Conservation (phyloP, 176 grass and related monocot species). For the Poa pratensis region DNA sequence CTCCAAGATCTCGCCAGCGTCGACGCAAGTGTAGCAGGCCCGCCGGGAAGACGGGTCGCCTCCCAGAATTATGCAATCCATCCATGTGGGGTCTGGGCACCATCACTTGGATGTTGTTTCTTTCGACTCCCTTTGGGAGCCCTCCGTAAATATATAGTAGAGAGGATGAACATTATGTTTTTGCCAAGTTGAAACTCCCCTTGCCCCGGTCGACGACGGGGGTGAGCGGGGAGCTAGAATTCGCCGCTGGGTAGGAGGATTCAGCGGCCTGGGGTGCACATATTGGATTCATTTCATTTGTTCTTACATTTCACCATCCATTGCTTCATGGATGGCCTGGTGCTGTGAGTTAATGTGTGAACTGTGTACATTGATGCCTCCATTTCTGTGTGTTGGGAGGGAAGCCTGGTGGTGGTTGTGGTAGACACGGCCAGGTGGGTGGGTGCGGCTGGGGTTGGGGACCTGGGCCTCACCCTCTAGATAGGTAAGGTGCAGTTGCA, state of each 20-base stretch:
- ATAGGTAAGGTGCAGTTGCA: conserved; percentile 52
- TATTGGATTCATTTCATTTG: conserved; percentile 67
- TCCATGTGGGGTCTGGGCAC: conserved; percentile 37
- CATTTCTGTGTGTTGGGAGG: conserved; percentile 38
- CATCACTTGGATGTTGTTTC: conserved; percentile 18
- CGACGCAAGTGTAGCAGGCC: too few species aligned
- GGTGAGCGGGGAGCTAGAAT: conserved; percentile 48
- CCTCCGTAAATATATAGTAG: conserved; percentile 53
- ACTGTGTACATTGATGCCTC: conserved; percentile 45
- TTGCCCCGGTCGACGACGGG: conserved; percentile 12
- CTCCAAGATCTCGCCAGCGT: conserved; percentile 49
- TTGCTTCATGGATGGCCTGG: conserved; percentile 16
- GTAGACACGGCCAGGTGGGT: conserved; percentile 65
- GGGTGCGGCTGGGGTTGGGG: conserved; percentile 38
- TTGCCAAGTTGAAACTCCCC: conserved; percentile 30
- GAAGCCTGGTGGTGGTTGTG: conserved; percentile 28
- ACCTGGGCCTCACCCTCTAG: conserved; percentile 40
- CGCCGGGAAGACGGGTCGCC: too few species aligned
- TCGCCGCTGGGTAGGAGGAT: conserved; percentile 54
- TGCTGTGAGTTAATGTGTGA: conserved; percentile 17
- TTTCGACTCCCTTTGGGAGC: conserved; percentile 27
- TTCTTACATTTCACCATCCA: conserved; percentile 19
- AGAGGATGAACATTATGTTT: conserved; percentile 43
- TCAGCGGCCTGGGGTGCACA: conserved; percentile 46
- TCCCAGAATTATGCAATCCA: too few species aligned